Base-by-base conservation (phyloP, 768 basidiomycete species). In the Suillus plorans region DNA sequence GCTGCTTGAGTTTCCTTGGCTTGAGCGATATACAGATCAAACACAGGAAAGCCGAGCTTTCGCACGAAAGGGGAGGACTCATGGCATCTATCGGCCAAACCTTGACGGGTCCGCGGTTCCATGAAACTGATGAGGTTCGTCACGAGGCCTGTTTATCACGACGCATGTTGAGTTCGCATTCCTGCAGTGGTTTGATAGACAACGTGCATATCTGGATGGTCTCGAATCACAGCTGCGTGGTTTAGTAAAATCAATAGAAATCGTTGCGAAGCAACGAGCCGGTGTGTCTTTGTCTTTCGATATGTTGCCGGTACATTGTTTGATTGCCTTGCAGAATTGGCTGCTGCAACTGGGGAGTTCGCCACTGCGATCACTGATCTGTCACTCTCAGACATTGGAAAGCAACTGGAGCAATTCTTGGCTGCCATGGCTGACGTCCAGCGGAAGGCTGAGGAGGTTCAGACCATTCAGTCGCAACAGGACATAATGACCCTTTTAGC, bases 101-200 rank as follows among this genome's bases (percentile, higher is more conserved):
- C 0, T 78, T 95, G 62, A 78, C 88, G 20, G 94, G 94, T 0
- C 87, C 92, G 14, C 85, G 91, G 63, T 97, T 95, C 74, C 83
- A 91, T 72, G 94, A 97, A 76, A 93, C 88, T 5, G 94, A 97
- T 68, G 94, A 95, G 77, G 92, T 90, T 68, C 59, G 80, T 39
- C 57, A 20, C 31, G 25, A 37, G 25, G 22, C 39, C 49, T 13
- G 2, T 6, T 28, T 8, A 50, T 44, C 18, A n/a, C 18, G 37
- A 42, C 36, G 4, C 16, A 36, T 45, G n/a, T 53, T 60, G 57
- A 63, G 22, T 44, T 18, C 8, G n/a, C 41, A 62, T 65, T 49
- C 66, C 47, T 57, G 16, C n/a, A 96, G 88, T 99, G 95, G 95
- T 99, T 97, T 70, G 95, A 97, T 70, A 85, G 86, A 67, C 90